Conservation (phyloP, 768 basidiomycete species). For the Podaxis sp. region DNA sequence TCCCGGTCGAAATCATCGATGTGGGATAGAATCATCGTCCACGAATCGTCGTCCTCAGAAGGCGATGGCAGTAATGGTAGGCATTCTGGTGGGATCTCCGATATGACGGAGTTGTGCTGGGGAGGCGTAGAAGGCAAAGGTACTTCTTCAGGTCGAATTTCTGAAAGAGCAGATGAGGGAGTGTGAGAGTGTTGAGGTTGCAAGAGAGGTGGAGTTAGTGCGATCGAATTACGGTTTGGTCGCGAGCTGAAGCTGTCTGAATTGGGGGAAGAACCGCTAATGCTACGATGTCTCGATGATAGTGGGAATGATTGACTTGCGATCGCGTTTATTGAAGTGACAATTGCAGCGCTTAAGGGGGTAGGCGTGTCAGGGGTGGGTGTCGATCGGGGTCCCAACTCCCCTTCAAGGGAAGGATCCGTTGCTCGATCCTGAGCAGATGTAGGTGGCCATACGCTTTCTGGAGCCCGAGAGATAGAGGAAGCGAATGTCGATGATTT, state of each 20-base stretch:
- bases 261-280: neutral
- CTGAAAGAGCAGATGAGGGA: conserved; percentile 6
- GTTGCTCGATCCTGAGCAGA: neutral
- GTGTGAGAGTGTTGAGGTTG: neutral
- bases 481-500: conserved; percentile 17
- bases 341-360: conserved; percentile 7
- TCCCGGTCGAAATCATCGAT: neutral
- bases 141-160: conserved; percentile 9
- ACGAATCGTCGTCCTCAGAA: conserved; percentile 8
- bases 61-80: neutral
- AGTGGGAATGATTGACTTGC: conserved; percentile 10
- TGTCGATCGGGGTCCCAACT: neutral
- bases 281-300: neutral
- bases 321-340: conserved; percentile 4
- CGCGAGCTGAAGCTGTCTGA: neutral
- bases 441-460: neutral
- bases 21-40: conserved; percentile 11
- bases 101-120: neutral
- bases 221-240: conserved; percentile 1
- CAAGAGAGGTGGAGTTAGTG: conserved; percentile 14
- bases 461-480: neutral
- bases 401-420: neutral
- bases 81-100: neutral
- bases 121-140: conserved; percentile 7
- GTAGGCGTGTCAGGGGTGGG: neutral